Percentiles rank a stretch among this genome's conserved stretches.
Conservation (phyloP, 305 asterid species). For the Solanum hybrid region DNA sequence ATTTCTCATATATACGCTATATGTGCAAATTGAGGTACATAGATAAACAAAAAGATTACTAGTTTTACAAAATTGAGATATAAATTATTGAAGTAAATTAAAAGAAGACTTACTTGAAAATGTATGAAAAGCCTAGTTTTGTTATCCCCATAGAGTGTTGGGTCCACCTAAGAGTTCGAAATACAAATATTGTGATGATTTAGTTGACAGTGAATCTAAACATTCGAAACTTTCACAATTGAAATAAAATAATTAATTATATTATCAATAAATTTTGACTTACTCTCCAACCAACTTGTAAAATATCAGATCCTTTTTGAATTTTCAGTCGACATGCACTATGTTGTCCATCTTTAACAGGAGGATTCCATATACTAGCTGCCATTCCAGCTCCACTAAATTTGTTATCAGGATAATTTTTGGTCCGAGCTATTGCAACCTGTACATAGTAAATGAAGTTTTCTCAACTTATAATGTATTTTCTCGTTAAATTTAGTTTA, state of each 20-base stretch:
- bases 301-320: neutral
- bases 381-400: too few relatives aligned
- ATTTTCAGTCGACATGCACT: neutral
- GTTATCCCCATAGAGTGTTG: neutral
- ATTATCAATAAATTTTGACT: neutral
- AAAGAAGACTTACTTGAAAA: neutral
- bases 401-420: too few relatives aligned
- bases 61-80: neutral
- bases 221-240: neutral
- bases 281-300: neutral
- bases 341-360: neutral
- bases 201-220: neutral
- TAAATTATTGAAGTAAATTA: too few relatives aligned
- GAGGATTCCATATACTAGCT: too few relatives aligned
- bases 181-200: too few relatives aligned
- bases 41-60: neutral
- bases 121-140: neutral
- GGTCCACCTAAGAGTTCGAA: neutral
- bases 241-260: neutral
- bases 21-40: neutral
- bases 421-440: neutral
- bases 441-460: neutral
- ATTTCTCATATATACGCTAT: neutral
- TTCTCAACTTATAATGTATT: neutral
- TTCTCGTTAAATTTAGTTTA: neutral